Evolutionary conservation across 1,284 basidiomycete species (phyloP), one percentile per base, ranked within the genome.

Genomic region (Sporisorium iseilematis-ciliati): DNA sequence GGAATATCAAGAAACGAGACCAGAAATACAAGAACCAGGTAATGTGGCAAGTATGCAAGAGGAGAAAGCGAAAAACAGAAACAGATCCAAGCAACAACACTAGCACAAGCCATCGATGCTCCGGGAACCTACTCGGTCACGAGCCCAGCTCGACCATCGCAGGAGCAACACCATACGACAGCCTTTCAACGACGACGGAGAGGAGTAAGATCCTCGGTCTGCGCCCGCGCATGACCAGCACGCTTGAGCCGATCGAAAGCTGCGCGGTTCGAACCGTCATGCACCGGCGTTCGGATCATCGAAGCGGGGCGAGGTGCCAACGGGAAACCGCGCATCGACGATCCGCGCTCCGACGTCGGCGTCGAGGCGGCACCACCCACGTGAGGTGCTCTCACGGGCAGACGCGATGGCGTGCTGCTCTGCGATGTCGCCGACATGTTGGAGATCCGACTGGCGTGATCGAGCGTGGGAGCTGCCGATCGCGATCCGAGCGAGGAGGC

Each of bases 241-340:
- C 72, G 72, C 57, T 65, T 69, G 7, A 75, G 66, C 4, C 72
- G 72, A 38, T 75, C 72, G 29, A 75, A 75, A 3, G 72, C 72
- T 11, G 63, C 72, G 3, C 72, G 66, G 35, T 70, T 63, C 21
- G 66, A 62, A 0, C 55, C 55, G 35, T 75, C 72, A 33, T 69
- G 65, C 3, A 75, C 66, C 7, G 72, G 65, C 0, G 66, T 67
- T 16, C 66, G 62, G 31, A 70, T 70, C 62, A 64, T 58, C 29
- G 72, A 75, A 14, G 55, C 65, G 11, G 71, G 66, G 7, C 61
- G 50, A 5, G 56, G 57, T 7, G 60, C 52, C 43, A 68, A 18
- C 4, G 61, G 54, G 16, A 66, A 56, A 12, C 60, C 58, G 8
- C 65, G 62, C 14, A 69, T 26, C 11, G 65, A 65, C 2, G 35